Evolutionary conservation across 2,329 filamentous ascomycete genomes (phyloP).

Genomic region (Ophiostoma tasmaniense): DNA sequence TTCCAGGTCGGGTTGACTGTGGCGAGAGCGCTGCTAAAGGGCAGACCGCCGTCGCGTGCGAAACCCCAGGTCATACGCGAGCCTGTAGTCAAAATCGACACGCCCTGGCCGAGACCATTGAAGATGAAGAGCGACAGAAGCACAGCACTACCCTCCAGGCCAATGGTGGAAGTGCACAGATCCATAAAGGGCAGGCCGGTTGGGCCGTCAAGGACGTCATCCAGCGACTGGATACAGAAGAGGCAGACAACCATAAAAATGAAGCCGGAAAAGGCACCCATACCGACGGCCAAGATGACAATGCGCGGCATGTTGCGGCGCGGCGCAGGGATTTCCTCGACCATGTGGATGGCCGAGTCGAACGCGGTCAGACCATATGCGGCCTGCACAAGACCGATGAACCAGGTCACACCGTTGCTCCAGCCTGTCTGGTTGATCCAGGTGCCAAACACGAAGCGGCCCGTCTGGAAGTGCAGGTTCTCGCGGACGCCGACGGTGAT

Average conservation of each 20-base stretch:
- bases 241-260: conserved; percentile 23
- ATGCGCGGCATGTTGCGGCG: conserved; percentile 28
- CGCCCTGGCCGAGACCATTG: conserved; percentile 32
- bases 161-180: conserved; percentile 34
- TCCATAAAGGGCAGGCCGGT: conserved; percentile 40
- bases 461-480: conserved; percentile 22
- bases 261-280: conserved; percentile 29
- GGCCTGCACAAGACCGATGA: conserved; percentile 29
- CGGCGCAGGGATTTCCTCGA: conserved; percentile 30
- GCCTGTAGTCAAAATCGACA: conserved; percentile 30
- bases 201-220: conserved; percentile 22
- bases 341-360: conserved; percentile 31
- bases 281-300: conserved; percentile 27
- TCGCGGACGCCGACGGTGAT: conserved; percentile 17
- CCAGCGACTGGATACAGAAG: conserved; percentile 17
- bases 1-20: conserved; percentile 31
- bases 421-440: conserved; percentile 29
- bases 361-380: conserved; percentile 27
- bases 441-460: conserved; percentile 25
- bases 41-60: conserved; percentile 39
- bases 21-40: conserved; percentile 33
- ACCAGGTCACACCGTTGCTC: conserved; percentile 27
- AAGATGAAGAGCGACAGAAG: conserved; percentile 38
- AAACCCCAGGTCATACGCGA: conserved; percentile 35
- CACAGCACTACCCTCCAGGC: conserved; percentile 29